Conservation (phyloP, 331 rosid genomes). For the Malus hybrid region DNA sequence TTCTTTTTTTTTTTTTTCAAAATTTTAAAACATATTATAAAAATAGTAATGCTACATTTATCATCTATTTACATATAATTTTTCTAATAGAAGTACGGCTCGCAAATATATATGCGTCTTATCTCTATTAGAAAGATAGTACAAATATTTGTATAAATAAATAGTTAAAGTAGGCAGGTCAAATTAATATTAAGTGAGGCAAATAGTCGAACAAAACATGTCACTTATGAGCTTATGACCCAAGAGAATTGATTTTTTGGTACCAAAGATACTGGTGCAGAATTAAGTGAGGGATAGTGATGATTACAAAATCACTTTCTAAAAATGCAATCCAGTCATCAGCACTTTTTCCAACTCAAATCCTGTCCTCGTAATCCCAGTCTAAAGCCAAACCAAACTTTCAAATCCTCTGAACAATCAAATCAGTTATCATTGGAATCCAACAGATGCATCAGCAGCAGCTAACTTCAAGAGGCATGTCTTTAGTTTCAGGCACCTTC, state of each 20-base stretch:
- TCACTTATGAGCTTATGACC: neutral
- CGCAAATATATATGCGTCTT: too few relatives aligned
- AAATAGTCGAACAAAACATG: neutral
- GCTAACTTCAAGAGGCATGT: constrained; percentile 70
- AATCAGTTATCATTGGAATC: neutral
- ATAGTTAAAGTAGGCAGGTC: too few relatives aligned
- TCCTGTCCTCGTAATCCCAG: neutral
- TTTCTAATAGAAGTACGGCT: too few relatives aligned
- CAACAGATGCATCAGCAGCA: too few relatives aligned
- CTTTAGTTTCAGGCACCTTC: constrained; percentile 70
- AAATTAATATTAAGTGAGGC: too few relatives aligned
- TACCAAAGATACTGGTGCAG: neutral
- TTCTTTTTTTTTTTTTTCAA: too few relatives aligned
- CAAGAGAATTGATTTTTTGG: neutral
- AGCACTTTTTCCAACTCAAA: neutral
- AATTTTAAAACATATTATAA: too few relatives aligned
- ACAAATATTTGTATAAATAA: too few relatives aligned
- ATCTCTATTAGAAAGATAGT: too few relatives aligned
- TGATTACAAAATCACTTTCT: neutral
- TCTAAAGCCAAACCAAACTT: neutral
- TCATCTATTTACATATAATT: too few relatives aligned
- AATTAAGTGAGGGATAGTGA: neutral
- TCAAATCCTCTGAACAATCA: neutral
- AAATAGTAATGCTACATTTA: too few relatives aligned
- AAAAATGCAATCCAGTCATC: neutral